Conservation (phyloP, 257 asterid species). For the Datura wrightii region DNA sequence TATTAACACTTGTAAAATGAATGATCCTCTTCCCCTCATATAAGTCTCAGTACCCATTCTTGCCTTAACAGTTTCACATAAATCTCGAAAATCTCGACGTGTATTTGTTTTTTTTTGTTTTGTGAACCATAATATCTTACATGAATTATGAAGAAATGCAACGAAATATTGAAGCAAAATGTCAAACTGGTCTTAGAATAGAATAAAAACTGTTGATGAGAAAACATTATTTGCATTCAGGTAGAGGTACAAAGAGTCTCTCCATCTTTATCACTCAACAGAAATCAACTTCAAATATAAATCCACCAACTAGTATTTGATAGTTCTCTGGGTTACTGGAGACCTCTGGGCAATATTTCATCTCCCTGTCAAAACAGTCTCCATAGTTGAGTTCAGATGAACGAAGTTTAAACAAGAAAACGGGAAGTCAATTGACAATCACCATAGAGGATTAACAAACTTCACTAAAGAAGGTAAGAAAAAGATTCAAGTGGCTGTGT, state of each 20-base stretch:
- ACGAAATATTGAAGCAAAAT: background rate
- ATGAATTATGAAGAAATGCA: background rate
- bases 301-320: background rate
- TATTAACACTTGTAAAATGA: background rate
- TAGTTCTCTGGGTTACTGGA: background rate
- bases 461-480: background rate
- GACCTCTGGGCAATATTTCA: constrained; percentile 9
- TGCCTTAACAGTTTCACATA: background rate
- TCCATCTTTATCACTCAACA: constrained; percentile 31
- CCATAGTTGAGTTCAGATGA: constrained; percentile 16
- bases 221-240: constrained; percentile 29
- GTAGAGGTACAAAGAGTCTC: constrained; percentile 10
- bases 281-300: constrained; percentile 27
- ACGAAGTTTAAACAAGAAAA: background rate
- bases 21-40: background rate
- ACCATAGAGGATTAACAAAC: background rate
- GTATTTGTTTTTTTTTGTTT: background rate
- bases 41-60: background rate
- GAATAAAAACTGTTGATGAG: constrained; percentile 21
- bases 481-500: background rate
- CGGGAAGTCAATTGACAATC: background rate
- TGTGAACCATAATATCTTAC: background rate
- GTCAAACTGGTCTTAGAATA: constrained; percentile 8
- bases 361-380: constrained; percentile 13
- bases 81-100: background rate